phyloP scores from a whole-genome alignment of 2,329 filamentous ascomycete genomes.

The Talaromyces amestolkiae region DNA sequence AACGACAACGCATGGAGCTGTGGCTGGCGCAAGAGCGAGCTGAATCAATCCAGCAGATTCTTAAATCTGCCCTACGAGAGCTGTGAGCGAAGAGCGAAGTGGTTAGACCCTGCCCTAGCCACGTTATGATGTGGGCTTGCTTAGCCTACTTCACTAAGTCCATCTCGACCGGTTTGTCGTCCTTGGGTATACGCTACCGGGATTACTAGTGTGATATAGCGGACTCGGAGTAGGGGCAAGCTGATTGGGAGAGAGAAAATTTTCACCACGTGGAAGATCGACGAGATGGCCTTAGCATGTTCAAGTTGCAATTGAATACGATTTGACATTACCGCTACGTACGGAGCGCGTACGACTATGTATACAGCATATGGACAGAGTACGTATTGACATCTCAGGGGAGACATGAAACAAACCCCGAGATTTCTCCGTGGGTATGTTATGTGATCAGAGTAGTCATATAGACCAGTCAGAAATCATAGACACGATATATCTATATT shows the following conservation, averaged over 20 bases:
- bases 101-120: neutral
- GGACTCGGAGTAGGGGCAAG: conserved; percentile 14
- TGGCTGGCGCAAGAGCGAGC: conserved; percentile 45
- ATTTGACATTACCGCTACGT: neutral
- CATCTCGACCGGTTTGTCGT: neutral
- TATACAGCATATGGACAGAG: neutral
- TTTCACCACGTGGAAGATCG: conserved; percentile 22
- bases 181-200: neutral
- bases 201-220: neutral
- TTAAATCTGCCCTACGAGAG: conserved; percentile 33
- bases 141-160: neutral
- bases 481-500: neutral
- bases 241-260: neutral
- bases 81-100: neutral
- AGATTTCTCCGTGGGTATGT: neutral
- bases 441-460: conserved; percentile 3
- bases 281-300: conserved; percentile 8
- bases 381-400: neutral
- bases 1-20: conserved; percentile 26
- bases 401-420: neutral
- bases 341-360: too few relatives aligned
- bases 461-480: conserved; percentile 1
- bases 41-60: conserved; percentile 33
- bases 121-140: neutral
- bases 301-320: neutral